These are phyloP conservation scores for Arachnomyces sp. DNA, from an alignment of 2,329 filamentous ascomycete genomes.

Conservation along the genomic window DNA sequence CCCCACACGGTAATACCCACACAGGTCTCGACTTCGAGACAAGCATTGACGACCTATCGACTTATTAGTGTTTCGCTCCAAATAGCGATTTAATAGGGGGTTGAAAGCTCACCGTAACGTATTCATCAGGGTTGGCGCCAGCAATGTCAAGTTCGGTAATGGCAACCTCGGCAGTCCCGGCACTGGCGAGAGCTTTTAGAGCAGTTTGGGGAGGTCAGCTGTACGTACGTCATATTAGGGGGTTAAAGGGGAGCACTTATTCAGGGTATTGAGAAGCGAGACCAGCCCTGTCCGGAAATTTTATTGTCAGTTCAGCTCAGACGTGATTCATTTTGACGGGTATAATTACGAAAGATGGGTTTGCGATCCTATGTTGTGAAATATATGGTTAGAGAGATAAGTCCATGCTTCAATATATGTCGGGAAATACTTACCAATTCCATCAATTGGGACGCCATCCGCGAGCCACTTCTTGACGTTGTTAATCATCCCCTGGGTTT, in stretches of 20 bases:
- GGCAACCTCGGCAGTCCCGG: constrained; percentile 49
- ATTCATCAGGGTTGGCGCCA: constrained; percentile 48
- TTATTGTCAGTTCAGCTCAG: no score
- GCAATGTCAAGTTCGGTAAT: constrained; percentile 63
- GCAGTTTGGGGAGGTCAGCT: constrained; percentile 31
- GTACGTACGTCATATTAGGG: not conserved
- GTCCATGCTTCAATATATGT: no score
- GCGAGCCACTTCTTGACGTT: constrained; percentile 57
- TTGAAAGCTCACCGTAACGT: constrained; percentile 38
- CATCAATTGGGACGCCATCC: constrained; percentile 56
- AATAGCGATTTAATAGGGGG: constrained; percentile 15
- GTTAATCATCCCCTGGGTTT: constrained; percentile 47
- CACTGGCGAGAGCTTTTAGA: constrained; percentile 45
- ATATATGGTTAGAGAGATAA: constrained; percentile 3
- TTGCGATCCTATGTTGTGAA: constrained; percentile 42
- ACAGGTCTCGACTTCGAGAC: constrained; percentile 50
- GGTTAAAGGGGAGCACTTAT: not conserved
- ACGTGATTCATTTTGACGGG: no score
- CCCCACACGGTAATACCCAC: constrained; percentile 59
- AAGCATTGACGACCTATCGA: constrained; percentile 42
- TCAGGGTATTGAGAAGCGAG: constrained; percentile 9
- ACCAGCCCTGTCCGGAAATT: constrained; percentile 24
- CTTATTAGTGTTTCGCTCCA: constrained; percentile 16
- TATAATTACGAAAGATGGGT: constrained; percentile 37
- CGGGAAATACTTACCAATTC: constrained; percentile 39